Conservation (phyloP, 2,329 filamentous ascomycete genomes). For the Leptosphaerulina australis region DNA sequence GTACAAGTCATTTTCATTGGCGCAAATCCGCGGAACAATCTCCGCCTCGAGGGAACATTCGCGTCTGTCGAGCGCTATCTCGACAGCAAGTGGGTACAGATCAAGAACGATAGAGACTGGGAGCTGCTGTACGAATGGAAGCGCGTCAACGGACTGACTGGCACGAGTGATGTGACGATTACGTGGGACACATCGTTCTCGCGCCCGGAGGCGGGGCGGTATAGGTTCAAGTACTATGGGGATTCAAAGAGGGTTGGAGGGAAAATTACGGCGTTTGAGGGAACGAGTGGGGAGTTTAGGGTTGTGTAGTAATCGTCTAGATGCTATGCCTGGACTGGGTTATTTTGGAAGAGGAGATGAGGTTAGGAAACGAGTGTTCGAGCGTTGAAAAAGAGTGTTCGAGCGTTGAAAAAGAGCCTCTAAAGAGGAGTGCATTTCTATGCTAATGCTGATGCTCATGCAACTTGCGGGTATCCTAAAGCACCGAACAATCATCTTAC, state of each 20-base stretch:
- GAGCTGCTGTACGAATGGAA: slow-evolving; percentile 80
- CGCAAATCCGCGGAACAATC: slow-evolving; percentile 88
- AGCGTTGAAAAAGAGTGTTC: no score
- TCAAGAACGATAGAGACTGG: slow-evolving; percentile 82
- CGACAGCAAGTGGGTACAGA: slow-evolving; percentile 64
- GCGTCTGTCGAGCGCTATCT: slow-evolving; percentile 72
- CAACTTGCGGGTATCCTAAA: no score
- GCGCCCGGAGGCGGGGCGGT: slow-evolving; percentile 63
- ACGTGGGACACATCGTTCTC: slow-evolving; percentile 74
- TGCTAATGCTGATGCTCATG: no score
- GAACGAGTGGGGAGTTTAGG: slow-evolving; percentile 35
- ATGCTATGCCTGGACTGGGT: not conserved
- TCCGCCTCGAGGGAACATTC: slow-evolving; percentile 78
- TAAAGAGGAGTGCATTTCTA: no score
- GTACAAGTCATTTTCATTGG: slow-evolving; percentile 77
- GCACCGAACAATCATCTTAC: no score
- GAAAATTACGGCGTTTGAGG: slow-evolving; percentile 66
- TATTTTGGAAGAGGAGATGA: no score
- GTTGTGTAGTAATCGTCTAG: slow-evolving; percentile 6
- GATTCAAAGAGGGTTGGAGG: slow-evolving; percentile 72
- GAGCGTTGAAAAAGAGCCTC: no score
- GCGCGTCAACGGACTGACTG: slow-evolving; percentile 70
- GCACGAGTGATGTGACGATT: slow-evolving; percentile 77
- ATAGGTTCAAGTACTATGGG: slow-evolving; percentile 82
- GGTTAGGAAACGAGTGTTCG: no score